Evolutionary conservation across 805 yeast species (phyloP), one percentile per base, ranked within the genome.

Genomic region (Ogataea saltuana): DNA sequence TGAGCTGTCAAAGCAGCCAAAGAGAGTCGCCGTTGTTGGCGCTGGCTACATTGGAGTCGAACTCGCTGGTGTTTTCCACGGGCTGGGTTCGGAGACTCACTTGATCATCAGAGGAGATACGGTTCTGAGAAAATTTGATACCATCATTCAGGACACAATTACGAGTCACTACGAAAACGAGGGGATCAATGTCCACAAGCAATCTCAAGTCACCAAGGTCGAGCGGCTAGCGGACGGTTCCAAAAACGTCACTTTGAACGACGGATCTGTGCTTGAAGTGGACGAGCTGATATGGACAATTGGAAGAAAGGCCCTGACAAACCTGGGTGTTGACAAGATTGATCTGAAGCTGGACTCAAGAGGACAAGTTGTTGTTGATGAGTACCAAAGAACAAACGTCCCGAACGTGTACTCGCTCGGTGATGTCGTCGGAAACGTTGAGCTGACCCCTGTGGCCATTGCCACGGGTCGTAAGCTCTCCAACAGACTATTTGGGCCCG

Each of bases 21-120:
- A 88, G 67, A 76, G 82, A 37, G 98, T 91, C 21, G 98, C 95
- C 1, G 75, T 93, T 48, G 96, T 93, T 10, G 99, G 99, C 56
- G 97, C 97, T 28, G 99, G 99, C 33, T 93, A 93, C 70, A 93
- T 93, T 63, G 98, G 96, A 45, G 85, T 89, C 36, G 99, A 93
- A 71, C 76, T 93, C 39, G 85, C 97, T 6, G 99, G 99, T 50
- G 89, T 93, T 33, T 91, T 93, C 80, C 76, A 86, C 53, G 88
- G 88, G 18, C 74, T 93, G 49, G 96, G 95, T 13, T 63, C 91
- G 12, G 88, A 91, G 53, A 84, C 96, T 35, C 91, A 87, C 63
- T 64, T 93, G 65, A 77, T 91, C 48, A 86, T 91, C 50, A 83
- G 99, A 71, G 95, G 95, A 53, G 91, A 90, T 46, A 84, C 90